Percentiles rank a stretch among this genome's conserved stretches.
These are phyloP conservation scores for Annona squamosa DNA, from an alignment of 164 flowering plant genomes.

Conservation along the genomic window DNA sequence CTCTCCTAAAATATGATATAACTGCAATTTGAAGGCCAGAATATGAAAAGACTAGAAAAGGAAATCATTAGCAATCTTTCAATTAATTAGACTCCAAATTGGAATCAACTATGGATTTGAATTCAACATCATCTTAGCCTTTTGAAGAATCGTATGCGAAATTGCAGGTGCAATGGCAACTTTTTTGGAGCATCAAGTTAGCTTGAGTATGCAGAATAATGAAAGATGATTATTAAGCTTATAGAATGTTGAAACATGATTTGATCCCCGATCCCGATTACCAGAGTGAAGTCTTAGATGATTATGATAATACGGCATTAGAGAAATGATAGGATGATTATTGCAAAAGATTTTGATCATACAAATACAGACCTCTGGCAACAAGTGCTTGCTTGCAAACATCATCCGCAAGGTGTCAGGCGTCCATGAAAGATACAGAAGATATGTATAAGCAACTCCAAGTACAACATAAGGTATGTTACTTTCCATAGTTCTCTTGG, in stretches of 20 bases:
- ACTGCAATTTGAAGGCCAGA: background rate
- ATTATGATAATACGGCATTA: no score
- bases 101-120: background rate
- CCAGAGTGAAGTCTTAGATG: no score
- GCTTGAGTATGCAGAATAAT: no score
- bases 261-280: no score
- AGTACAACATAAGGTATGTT: constrained; percentile 64
- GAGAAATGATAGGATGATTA: no score
- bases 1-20: background rate
- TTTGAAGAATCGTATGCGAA: background rate
- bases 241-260: no score
- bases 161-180: background rate
- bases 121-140: background rate
- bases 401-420: constrained; percentile 70
- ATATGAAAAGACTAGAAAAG: background rate
- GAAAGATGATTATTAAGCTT: no score
- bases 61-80: background rate
- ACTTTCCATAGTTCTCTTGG: constrained; percentile 69
- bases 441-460: constrained; percentile 71
- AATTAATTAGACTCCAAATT: background rate
- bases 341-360: no score
- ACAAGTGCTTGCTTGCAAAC: constrained; percentile 80
- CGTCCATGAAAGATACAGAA: constrained; percentile 85
- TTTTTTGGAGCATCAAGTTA: background rate
- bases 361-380: constrained; percentile 68